These are phyloP conservation scores for Piper longum DNA, from an alignment of 164 flowering plant genomes.

Conservation along the genomic window DNA sequence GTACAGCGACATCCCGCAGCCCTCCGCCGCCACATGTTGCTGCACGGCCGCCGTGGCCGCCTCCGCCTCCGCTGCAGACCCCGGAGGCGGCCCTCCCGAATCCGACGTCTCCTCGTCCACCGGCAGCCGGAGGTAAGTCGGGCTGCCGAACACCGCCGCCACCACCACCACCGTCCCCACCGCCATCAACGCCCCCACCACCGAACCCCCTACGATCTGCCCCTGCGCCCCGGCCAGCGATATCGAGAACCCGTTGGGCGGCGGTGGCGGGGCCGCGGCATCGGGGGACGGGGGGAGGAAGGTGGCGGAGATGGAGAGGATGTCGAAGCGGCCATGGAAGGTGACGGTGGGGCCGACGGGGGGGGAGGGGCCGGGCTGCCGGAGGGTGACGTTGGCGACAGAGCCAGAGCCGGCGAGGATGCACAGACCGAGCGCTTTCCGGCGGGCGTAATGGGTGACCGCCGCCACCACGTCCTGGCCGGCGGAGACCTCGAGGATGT, in stretches of 20 bases:
- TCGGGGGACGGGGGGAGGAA: conserved; percentile 23
- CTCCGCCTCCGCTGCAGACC: not conserved
- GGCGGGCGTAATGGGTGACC: conserved; percentile 32
- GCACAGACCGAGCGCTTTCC: conserved; percentile 37
- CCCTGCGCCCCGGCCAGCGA: conserved; percentile 66
- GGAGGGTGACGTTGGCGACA: conserved; percentile 58
- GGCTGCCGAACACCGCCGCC: conserved; percentile 39
- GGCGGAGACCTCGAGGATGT: conserved; percentile 45
- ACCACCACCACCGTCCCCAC: conserved; percentile 40
- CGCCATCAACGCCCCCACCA: conserved; percentile 38
- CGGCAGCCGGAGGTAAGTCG: conserved; percentile 38
- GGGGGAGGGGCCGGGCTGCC: conserved; percentile 44
- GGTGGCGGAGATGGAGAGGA: conserved; percentile 56
- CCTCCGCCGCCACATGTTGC: conserved; percentile 9
- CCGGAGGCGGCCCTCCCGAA: not conserved
- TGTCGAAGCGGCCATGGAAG: conserved; percentile 65
- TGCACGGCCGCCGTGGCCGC: not conserved
- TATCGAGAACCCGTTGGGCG: conserved; percentile 21
- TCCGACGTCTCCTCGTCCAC: conserved; percentile 12
- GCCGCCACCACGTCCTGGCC: conserved; percentile 45
- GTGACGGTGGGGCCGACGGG: conserved; percentile 39
- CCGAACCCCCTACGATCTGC: conserved; percentile 60
- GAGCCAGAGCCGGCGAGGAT: conserved; percentile 49
- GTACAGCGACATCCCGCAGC: conserved; percentile 25
- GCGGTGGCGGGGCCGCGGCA: not conserved